A percentile compares a stretch with the other conserved stretches of the same genome.
Conservation (phyloP, 2,329 filamentous ascomycete genomes). For the Exophiala alcalophila region DNA sequence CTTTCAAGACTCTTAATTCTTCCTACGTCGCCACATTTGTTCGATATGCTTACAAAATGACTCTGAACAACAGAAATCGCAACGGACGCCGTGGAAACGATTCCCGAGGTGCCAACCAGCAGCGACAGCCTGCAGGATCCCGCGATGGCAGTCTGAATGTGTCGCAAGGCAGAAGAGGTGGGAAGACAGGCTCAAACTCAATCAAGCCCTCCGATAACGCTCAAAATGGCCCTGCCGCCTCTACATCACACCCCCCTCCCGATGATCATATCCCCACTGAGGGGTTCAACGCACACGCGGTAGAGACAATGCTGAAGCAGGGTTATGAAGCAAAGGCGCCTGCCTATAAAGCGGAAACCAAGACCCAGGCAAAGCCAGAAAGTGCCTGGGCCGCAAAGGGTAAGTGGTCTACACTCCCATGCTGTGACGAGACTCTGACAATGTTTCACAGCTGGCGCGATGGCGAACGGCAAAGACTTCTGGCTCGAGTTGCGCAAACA, state of each 20-base stretch:
- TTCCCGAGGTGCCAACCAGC: constrained; percentile 18
- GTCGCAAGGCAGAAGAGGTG: constrained; percentile 23
- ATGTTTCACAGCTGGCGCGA: constrained; percentile 42
- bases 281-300: constrained; percentile 45
- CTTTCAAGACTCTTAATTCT: constrained; percentile 28
- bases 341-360: constrained; percentile 37
- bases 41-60: constrained; percentile 14
- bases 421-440: constrained; percentile 13
- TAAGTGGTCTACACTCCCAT: constrained; percentile 31
- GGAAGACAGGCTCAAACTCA: constrained; percentile 14
- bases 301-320: constrained; percentile 41
- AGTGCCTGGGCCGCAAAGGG: constrained; percentile 46
- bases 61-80: constrained; percentile 16
- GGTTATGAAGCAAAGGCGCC: constrained; percentile 40
- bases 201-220: constrained; percentile 16
- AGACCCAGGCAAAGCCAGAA: constrained; percentile 24
- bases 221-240: constrained; percentile 17
- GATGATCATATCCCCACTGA: constrained; percentile 44
- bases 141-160: constrained; percentile 22
- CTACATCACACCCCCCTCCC: constrained; percentile 8
- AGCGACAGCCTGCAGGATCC: constrained; percentile 19
- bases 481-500: constrained; percentile 51
- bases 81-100: constrained; percentile 25
- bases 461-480: constrained; percentile 50
- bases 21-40: constrained; percentile 1